Conservation (phyloP, 805 yeast genomes). For the Candida parachauliodes region DNA sequence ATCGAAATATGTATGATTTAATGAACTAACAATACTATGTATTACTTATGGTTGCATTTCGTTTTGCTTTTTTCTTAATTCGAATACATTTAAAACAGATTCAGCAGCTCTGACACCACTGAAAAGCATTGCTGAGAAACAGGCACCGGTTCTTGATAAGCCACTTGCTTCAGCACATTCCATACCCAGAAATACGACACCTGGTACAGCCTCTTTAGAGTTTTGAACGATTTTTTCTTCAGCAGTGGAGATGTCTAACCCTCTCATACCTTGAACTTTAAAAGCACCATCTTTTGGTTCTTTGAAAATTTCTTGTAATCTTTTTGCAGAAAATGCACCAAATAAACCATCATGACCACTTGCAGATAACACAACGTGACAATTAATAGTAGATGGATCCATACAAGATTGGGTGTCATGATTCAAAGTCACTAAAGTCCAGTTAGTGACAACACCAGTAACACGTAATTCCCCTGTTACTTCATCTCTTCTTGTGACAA, state of each 20-base stretch:
- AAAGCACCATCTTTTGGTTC: conserved; percentile 39
- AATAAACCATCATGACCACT: conserved; percentile 84
- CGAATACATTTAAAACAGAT: conserved; percentile 35
- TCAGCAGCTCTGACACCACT: conserved; percentile 81
- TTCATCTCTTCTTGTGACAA: conserved; percentile 65
- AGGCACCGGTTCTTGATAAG: conserved; percentile 80
- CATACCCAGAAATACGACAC: conserved; percentile 72
- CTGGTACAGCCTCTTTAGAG: conserved; percentile 63
- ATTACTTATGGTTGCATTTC: conserved; percentile 1
- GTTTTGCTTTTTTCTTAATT: conserved; percentile 34
- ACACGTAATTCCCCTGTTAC: conserved; percentile 55
- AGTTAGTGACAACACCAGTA: conserved; percentile 80
- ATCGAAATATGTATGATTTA: too few species aligned
- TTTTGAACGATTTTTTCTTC: conserved; percentile 73
- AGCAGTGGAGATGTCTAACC: conserved; percentile 73
- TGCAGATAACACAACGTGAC: conserved; percentile 61
- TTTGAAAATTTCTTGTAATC: conserved; percentile 37
- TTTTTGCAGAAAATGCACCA: conserved; percentile 76
- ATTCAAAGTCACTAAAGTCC: conserved; percentile 75
- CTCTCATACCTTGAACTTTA: conserved; percentile 65
- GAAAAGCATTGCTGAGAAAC: conserved; percentile 78
- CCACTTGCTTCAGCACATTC: conserved; percentile 77
- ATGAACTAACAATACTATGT: too few species aligned
- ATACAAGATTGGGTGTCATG: conserved; percentile 76
- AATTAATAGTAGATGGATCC: conserved; percentile 79